These are phyloP conservation scores for Ophiocordyceps camponoti-saundersi DNA, from an alignment of 2,329 filamentous ascomycete genomes.

Conservation along the genomic window DNA sequence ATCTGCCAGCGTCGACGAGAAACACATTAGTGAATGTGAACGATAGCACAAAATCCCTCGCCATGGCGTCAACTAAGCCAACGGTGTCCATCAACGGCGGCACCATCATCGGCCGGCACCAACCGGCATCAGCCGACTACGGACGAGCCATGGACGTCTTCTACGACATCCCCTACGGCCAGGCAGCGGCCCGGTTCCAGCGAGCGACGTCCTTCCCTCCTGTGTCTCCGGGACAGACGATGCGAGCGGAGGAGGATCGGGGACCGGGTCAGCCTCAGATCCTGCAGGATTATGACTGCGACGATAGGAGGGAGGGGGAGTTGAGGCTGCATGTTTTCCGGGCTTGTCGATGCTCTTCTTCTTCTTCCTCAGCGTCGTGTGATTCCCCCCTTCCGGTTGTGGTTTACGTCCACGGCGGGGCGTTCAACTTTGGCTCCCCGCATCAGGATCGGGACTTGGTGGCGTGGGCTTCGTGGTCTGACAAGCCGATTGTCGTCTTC, in stretches of 20 bases:
- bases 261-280: constrained; percentile 12
- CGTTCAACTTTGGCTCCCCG: constrained; percentile 38
- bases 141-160: constrained; percentile 28
- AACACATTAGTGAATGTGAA: too few relatives aligned
- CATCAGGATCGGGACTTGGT: constrained; percentile 37
- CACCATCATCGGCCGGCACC: constrained; percentile 8
- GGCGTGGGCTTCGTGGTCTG: constrained; percentile 40
- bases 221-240: constrained; percentile 3
- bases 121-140: constrained; percentile 8
- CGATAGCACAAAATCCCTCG: background rate
- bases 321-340: constrained; percentile 29
- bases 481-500: constrained; percentile 34
- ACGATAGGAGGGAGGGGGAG: constrained; percentile 28
- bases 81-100: constrained; percentile 7
- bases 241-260: constrained; percentile 15
- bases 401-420: constrained; percentile 48
- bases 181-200: constrained; percentile 25
- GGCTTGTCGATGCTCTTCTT: background rate
- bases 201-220: constrained; percentile 17
- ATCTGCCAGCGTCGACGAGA: background rate
- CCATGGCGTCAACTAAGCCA: background rate
- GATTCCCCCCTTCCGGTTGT: constrained; percentile 21
- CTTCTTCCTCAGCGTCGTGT: background rate
- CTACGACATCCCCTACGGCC: constrained; percentile 32
- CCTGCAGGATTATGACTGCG: constrained; percentile 3